phyloP scores from a whole-genome alignment of 106 monocot species.

The Vanilla planifolia region DNA sequence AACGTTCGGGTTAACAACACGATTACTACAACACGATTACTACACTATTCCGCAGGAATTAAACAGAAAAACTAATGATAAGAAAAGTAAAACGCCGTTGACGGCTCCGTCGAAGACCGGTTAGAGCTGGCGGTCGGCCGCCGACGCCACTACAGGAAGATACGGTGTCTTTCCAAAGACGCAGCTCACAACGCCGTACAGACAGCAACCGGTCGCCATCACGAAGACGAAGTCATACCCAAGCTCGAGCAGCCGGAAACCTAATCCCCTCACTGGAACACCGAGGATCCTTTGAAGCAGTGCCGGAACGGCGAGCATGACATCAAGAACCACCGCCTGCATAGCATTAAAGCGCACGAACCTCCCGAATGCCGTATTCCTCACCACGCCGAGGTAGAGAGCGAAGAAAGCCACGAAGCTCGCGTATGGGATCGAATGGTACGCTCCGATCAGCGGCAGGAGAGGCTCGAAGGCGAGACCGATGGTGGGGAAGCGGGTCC shows the following conservation, averaged over 20 bases:
- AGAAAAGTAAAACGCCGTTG: no score
- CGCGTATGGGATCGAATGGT: conserved; percentile 64
- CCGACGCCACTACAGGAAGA: conserved; percentile 61
- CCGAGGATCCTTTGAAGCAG: conserved; percentile 47
- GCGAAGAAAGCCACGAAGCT: conserved; percentile 83
- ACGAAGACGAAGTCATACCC: conserved; percentile 49
- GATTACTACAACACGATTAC: no score
- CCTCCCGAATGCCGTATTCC: conserved; percentile 51
- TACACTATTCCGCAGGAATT: no score
- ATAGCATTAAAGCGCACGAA: conserved; percentile 77
- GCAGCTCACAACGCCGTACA: conserved; percentile 52
- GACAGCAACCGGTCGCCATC: conserved; percentile 35
- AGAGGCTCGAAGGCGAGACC: conserved; percentile 48
- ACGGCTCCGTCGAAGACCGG: no score
- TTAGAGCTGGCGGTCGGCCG: conserved; percentile 77
- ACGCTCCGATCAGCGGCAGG: conserved; percentile 46
- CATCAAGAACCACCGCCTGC: conserved; percentile 87
- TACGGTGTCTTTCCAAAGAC: conserved; percentile 71
- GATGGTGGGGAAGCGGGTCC: conserved; percentile 38
- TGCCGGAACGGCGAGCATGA: conserved; percentile 58
- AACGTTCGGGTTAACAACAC: no score
- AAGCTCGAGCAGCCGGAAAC: conserved; percentile 46
- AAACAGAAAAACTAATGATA: no score
- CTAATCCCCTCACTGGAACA: conserved; percentile 40
- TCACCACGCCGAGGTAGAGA: conserved; percentile 75